Evolutionary conservation across 169 alveolate genomes (phyloP).

Genomic region (Cryptosporidium felis): DNA sequence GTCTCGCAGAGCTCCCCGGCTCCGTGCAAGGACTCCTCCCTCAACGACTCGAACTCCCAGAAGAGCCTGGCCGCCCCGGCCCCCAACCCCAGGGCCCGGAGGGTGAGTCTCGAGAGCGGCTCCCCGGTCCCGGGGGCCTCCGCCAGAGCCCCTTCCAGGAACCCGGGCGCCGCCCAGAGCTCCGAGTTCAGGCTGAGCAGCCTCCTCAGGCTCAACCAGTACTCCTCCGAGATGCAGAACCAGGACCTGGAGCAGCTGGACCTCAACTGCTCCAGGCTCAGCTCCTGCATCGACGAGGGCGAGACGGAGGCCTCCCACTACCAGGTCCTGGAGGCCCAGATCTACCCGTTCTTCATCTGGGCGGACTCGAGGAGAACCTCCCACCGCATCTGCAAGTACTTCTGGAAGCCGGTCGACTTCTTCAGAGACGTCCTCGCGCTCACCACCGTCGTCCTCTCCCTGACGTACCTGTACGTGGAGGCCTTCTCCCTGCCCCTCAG

Average conservation of each 20-base stretch:
- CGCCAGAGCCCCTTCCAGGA: neutral
- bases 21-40: neutral
- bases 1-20: neutral
- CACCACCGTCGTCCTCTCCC: neutral
- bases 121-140: no score
- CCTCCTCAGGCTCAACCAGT: neutral
- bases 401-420: slow-evolving; percentile 64
- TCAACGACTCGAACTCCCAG: neutral
- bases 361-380: slow-evolving; percentile 55
- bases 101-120: neutral
- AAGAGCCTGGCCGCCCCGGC: neutral
- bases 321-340: slow-evolving; percentile 62
- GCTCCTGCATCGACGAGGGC: neutral
- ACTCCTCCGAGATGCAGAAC: neutral
- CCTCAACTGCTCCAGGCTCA: neutral
- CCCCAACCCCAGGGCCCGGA: neutral
- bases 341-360: slow-evolving; percentile 65
- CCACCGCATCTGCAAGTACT: slow-evolving; percentile 46
- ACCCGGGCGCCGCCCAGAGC: neutral
- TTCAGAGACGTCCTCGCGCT: slow-evolving; percentile 30
- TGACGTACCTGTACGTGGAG: slow-evolving; percentile 26
- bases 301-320: slow-evolving; percentile 24
- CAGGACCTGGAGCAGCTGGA: slow-evolving; percentile 25
- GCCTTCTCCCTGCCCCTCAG: neutral
- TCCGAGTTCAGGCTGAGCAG: neutral